Percentiles rank a stretch among this genome's conserved stretches.
These are phyloP conservation scores for Starmerella apis DNA, from an alignment of 805 yeast species.

Conservation along the genomic window DNA sequence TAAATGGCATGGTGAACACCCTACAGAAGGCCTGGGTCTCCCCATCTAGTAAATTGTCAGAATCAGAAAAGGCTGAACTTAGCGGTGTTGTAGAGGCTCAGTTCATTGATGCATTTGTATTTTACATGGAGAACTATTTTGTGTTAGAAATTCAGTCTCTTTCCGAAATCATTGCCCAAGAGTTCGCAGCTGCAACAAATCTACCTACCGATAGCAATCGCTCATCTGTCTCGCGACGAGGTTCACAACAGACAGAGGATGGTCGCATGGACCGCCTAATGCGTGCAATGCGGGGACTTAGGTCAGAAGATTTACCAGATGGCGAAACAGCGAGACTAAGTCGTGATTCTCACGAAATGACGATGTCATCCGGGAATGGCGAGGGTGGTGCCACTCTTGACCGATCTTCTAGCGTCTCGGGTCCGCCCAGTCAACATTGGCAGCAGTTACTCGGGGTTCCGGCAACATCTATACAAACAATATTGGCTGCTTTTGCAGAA, in stretches of 20 bases:
- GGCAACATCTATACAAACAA: conserved; percentile 38
- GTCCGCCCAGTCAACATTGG: neutral
- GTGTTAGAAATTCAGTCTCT: conserved; percentile 41
- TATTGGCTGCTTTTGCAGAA: conserved; percentile 64
- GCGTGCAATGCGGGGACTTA: conserved; percentile 22
- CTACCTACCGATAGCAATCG: neutral
- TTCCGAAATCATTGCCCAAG: conserved; percentile 29
- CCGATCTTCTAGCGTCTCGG: neutral
- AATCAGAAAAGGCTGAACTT: conserved; percentile 36
- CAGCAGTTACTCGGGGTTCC: conserved; percentile 5
- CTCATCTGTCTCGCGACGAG: neutral
- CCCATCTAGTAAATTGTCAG: conserved; percentile 16
- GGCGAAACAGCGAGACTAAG: neutral
- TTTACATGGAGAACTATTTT: conserved; percentile 58
- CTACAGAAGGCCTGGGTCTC: conserved; percentile 47
- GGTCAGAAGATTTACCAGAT: conserved; percentile 14
- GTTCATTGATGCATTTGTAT: conserved; percentile 60
- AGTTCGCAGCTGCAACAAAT: conserved; percentile 2
- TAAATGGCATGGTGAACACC: conserved; percentile 52
- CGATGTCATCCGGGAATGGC: neutral
- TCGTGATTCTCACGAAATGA: neutral
- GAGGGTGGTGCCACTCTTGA: neutral
- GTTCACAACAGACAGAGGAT: conserved; percentile 23
- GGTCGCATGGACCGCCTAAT: conserved; percentile 30
- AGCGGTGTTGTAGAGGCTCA: conserved; percentile 53